phyloP scores from a whole-genome alignment of 2,329 filamentous ascomycete species.

The Cladosporium colombiae region DNA sequence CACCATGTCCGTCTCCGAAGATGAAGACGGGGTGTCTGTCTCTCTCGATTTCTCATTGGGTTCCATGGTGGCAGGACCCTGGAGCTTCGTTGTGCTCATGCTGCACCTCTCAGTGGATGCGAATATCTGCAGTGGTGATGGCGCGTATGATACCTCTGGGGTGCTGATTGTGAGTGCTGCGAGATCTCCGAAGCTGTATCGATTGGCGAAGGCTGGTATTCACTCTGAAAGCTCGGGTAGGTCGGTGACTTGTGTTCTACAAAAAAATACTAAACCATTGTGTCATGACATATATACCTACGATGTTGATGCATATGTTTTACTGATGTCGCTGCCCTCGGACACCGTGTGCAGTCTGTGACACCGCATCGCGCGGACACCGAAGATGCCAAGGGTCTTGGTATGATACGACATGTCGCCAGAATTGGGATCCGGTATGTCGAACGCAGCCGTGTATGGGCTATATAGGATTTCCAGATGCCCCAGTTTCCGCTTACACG shows the following conservation, averaged over 20 bases:
- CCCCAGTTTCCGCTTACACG: not conserved
- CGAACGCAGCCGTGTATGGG: not conserved
- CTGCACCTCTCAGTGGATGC: not conserved
- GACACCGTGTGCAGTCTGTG: not conserved
- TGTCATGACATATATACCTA: not conserved
- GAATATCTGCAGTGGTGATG: not conserved
- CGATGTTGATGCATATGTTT: not conserved
- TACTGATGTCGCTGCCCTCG: not conserved
- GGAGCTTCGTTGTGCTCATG: not conserved
- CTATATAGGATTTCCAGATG: not conserved
- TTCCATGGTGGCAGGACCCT: not conserved
- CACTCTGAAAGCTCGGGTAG: too few species aligned
- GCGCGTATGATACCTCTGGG: not conserved
- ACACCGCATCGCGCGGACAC: not conserved
- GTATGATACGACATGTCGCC: conserved; percentile 1
- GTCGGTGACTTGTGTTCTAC: not conserved
- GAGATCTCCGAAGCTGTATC: not conserved
- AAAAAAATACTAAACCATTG: not conserved
- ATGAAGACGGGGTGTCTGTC: not conserved
- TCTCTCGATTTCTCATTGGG: not conserved
- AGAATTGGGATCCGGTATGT: not conserved
- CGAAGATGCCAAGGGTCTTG: not conserved
- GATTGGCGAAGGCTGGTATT: not conserved
- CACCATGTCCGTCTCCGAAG: not conserved
- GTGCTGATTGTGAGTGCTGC: not conserved